Percentiles rank a stretch among this genome's conserved stretches.
Evolutionary conservation across 2,329 filamentous ascomycete species (phyloP).

Genomic region (Fusarium chuoi): DNA sequence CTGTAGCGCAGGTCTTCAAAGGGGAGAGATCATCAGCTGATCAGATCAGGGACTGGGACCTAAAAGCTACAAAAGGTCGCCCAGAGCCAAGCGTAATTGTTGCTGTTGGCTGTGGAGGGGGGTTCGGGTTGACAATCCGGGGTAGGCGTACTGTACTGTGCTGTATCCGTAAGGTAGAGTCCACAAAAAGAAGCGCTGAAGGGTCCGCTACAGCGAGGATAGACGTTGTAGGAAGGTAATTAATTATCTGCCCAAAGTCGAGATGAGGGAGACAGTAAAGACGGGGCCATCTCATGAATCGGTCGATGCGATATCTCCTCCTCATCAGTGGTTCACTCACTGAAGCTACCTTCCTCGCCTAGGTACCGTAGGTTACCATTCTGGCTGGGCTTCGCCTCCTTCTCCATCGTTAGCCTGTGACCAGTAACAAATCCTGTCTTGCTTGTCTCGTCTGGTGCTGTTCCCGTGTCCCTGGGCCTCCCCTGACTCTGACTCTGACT

Average conservation of each 20-base stretch:
- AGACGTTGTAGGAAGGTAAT: not conserved
- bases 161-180: slow-evolving; percentile 4
- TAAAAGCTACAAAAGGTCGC: slow-evolving; percentile 26
- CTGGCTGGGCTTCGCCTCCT: slow-evolving; percentile 26
- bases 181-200: slow-evolving; percentile 34
- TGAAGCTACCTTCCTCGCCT: not conserved
- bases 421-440: not conserved
- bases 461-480: slow-evolving; percentile 24
- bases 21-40: slow-evolving; percentile 47
- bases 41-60: slow-evolving; percentile 37
- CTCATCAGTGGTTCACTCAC: slow-evolving; percentile 1
- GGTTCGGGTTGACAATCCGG: slow-evolving; percentile 41
- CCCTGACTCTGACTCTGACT: slow-evolving; percentile 15
- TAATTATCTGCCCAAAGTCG: not conserved
- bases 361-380: slow-evolving; percentile 3
- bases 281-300: not conserved
- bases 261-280: not conserved
- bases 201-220: slow-evolving; percentile 35
- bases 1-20: slow-evolving; percentile 38
- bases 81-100: slow-evolving; percentile 33
- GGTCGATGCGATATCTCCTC: not conserved
- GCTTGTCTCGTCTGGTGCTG: slow-evolving; percentile 4
- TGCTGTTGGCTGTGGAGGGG: slow-evolving; percentile 36
- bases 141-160: slow-evolving; percentile 32
- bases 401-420: slow-evolving; percentile 6